Conservation (phyloP, 148 eudicot species). For the Rhododendron simsii region DNA sequence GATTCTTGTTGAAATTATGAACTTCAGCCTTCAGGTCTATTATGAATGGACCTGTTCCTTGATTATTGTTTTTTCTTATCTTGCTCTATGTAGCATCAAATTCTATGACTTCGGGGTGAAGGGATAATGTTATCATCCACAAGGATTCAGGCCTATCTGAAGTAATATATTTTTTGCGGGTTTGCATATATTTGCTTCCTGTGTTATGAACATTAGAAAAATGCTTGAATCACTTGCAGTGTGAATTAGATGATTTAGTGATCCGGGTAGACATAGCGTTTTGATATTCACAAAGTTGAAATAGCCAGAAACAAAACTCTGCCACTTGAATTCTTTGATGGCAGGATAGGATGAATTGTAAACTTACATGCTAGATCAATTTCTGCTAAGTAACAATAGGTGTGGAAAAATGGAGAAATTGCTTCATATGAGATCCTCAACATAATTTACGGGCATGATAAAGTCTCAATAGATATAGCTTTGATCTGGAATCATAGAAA, state of each 20-base stretch:
- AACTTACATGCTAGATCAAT: neutral
- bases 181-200: neutral
- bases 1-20: neutral
- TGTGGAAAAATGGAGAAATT: neutral
- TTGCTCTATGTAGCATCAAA: neutral
- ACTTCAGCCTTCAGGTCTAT: neutral
- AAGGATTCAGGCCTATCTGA: neutral
- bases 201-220: neutral
- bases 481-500: neutral
- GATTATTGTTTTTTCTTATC: neutral
- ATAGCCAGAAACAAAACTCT: neutral
- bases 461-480: neutral
- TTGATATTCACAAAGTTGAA: neutral
- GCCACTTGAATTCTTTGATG: neutral
- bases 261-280: neutral
- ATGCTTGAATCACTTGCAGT: neutral
- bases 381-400: neutral
- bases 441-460: neutral
- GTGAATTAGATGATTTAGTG: neutral
- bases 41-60: neutral
- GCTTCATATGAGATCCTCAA: neutral
- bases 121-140: neutral
- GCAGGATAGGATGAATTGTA: neutral
- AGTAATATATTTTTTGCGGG: neutral
- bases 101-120: neutral